These are phyloP conservation scores for Macrolepiota fuliginosa DNA, from an alignment of 768 basidiomycete genomes.

Conservation along the genomic window DNA sequence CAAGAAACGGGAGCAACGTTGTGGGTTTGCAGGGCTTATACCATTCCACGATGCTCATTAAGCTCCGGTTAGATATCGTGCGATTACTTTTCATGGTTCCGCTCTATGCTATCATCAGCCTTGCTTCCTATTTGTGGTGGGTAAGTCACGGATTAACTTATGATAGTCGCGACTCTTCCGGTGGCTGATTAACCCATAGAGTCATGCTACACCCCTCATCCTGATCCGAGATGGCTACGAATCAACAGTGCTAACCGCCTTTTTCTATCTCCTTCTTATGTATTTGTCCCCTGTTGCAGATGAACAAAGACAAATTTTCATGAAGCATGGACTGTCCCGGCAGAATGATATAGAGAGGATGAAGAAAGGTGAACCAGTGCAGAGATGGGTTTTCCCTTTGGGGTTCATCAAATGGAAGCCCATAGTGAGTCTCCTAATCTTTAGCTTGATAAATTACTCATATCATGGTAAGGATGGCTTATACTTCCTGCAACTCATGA, in stretches of 20 bases:
- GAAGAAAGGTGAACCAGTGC: conserved; percentile 40
- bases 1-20: conserved; percentile 69
- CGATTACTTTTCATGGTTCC: conserved; percentile 79
- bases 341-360: conserved; percentile 44
- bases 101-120: conserved; percentile 66
- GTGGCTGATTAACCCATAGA: conserved; percentile 30
- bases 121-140: conserved; percentile 72
- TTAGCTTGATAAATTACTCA: conserved; percentile 5
- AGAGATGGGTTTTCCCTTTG: conserved; percentile 72
- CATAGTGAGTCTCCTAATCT: conserved; percentile 32
- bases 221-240: conserved; percentile 76
- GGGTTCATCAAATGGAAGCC: conserved; percentile 63
- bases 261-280: conserved; percentile 74
- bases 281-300: conserved; percentile 65
- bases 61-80: conserved; percentile 51
- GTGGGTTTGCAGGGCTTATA: conserved; percentile 29
- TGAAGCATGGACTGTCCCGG: conserved; percentile 56
- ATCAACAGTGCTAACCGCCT: conserved; percentile 69
- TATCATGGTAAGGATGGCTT: conserved; percentile 48
- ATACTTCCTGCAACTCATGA: conserved; percentile 71
- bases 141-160: conserved; percentile 29
- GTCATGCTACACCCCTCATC: conserved; percentile 66
- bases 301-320: conserved; percentile 60
- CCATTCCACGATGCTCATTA: not conserved
- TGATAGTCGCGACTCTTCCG: not conserved